Percentiles rank a stretch among this genome's conserved stretches.
These are phyloP conservation scores for Boletus sp. DNA, from an alignment of 768 basidiomycete genomes.

Conservation along the genomic window DNA sequence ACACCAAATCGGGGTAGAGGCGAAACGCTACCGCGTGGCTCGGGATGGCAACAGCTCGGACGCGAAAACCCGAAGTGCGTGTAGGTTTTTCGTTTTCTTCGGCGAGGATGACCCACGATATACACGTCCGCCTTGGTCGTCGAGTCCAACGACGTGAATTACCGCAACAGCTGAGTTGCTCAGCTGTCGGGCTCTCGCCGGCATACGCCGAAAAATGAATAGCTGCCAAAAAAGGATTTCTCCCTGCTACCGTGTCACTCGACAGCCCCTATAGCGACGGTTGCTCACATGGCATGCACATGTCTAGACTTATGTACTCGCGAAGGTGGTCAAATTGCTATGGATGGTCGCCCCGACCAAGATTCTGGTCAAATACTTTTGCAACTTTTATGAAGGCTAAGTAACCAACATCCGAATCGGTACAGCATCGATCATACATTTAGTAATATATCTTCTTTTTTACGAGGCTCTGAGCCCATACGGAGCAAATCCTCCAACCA, in stretches of 20 bases:
- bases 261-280: too few relatives aligned
- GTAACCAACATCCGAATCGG: too few relatives aligned
- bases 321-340: too few relatives aligned
- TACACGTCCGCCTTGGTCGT: conserved; percentile 5
- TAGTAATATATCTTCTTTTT: too few relatives aligned
- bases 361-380: too few relatives aligned
- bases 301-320: too few relatives aligned
- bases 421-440: too few relatives aligned
- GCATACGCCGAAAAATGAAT: conserved; percentile 22
- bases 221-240: conserved; percentile 1
- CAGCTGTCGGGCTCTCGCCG: conserved; percentile 9
- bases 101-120: neutral
- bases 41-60: neutral
- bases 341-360: too few relatives aligned
- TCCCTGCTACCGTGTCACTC: neutral
- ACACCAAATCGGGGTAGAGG: conserved; percentile 24
- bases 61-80: neutral
- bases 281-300: too few relatives aligned
- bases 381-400: too few relatives aligned
- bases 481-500: too few relatives aligned
- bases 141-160: neutral
- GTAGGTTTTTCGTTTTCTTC: neutral
- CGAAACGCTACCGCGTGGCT: conserved; percentile 3
- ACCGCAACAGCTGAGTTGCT: conserved; percentile 9
- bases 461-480: too few relatives aligned